A percentile compares a stretch with the other conserved stretches of the same genome.
Evolutionary conservation across 2,329 filamentous ascomycete genomes (phyloP).

Genomic region (Simplicillium sp.): DNA sequence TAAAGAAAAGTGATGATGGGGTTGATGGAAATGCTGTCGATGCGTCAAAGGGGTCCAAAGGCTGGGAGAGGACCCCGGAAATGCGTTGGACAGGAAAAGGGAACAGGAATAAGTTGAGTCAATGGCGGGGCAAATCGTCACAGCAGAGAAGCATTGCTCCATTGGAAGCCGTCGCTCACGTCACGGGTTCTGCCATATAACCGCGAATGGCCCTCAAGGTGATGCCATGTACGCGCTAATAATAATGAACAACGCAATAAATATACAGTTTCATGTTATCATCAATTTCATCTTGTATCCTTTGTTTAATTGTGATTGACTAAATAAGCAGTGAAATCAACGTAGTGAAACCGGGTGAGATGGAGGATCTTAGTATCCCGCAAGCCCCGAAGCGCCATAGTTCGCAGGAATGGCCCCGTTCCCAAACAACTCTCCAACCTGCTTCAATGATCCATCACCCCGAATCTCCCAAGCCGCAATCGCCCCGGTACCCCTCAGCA

Average conservation of each 20-base stretch:
- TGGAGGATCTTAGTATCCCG: conserved; percentile 7
- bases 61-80: conserved; percentile 24
- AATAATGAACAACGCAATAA: too few species aligned
- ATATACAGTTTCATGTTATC: too few species aligned
- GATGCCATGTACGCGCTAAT: too few species aligned
- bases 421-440: conserved; percentile 10
- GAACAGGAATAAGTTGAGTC: conserved; percentile 15
- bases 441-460: conserved; percentile 10
- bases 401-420: conserved; percentile 6
- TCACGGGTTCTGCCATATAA: neutral
- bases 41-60: conserved; percentile 18
- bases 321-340: too few species aligned
- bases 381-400: conserved; percentile 9
- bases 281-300: too few species aligned
- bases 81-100: conserved; percentile 17
- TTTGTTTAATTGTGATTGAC: too few species aligned
- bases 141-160: conserved; percentile 5
- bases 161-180: neutral
- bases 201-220: too few species aligned
- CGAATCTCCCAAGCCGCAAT: conserved; percentile 11
- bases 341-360: too few species aligned
- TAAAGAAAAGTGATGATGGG: conserved; percentile 1
- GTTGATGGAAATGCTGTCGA: neutral
- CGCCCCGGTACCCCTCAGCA: conserved; percentile 11
- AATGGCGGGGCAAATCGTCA: conserved; percentile 27